Percentiles rank a stretch among this genome's conserved stretches.
These are phyloP conservation scores for Erysimum cheiri DNA, from an alignment of 441 rosid species.

Conservation along the genomic window DNA sequence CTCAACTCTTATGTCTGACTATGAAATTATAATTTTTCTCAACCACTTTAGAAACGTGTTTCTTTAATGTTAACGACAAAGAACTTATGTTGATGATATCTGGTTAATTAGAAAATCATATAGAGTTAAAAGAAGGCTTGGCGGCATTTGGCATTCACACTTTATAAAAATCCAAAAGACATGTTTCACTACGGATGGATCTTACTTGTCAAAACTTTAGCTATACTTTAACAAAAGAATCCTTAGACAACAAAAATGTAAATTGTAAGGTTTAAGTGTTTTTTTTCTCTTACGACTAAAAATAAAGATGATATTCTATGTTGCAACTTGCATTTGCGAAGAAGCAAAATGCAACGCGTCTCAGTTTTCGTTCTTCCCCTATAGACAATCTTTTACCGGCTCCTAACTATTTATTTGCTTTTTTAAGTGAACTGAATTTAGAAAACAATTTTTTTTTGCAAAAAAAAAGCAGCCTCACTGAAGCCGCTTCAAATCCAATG, in stretches of 20 bases:
- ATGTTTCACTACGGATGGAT: background rate
- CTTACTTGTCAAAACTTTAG: background rate
- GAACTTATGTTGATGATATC: too few relatives aligned
- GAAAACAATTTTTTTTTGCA: background rate
- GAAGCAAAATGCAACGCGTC: slow-evolving; percentile 13
- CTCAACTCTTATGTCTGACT: too few relatives aligned
- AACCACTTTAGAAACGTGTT: too few relatives aligned
- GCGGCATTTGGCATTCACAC: too few relatives aligned
- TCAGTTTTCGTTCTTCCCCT: slow-evolving; percentile 12
- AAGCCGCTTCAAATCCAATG: too few relatives aligned
- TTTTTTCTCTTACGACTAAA: background rate
- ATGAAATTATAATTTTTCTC: too few relatives aligned
- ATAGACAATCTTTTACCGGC: slow-evolving; percentile 4
- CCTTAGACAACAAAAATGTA: background rate
- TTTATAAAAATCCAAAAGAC: too few relatives aligned
- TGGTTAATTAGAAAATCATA: too few relatives aligned
- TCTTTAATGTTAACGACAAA: too few relatives aligned
- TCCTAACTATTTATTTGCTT: background rate
- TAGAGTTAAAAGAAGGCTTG: background rate
- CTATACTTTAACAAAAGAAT: too few relatives aligned
- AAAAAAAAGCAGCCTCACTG: background rate
- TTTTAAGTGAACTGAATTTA: background rate
- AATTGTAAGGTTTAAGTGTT: background rate
- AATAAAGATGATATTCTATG: background rate
- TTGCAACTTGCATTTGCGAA: slow-evolving; percentile 21